These are phyloP conservation scores for Dactylellina leptospora DNA, from an alignment of 2,329 filamentous ascomycete species.

Conservation along the genomic window DNA sequence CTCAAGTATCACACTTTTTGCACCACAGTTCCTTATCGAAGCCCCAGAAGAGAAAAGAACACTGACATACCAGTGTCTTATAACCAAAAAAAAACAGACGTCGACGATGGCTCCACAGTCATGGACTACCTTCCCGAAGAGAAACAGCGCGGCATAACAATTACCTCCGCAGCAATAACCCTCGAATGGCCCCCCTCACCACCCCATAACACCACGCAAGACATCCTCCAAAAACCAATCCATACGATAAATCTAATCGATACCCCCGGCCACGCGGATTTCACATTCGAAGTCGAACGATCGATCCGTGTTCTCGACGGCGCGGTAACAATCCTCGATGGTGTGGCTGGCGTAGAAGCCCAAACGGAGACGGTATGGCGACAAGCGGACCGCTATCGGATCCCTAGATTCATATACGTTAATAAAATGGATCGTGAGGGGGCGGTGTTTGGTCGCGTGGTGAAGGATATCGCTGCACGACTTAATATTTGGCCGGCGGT, in stretches of 20 bases:
- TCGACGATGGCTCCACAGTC: slow-evolving; percentile 94
- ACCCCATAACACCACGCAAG: slow-evolving; percentile 81
- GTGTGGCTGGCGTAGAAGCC: slow-evolving; percentile 83
- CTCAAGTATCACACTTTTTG: slow-evolving; percentile 36
- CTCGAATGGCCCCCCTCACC: slow-evolving; percentile 90
- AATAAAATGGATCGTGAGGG: slow-evolving; percentile 99
- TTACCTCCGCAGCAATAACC: slow-evolving; percentile 96
- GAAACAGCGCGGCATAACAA: slow-evolving; percentile 97
- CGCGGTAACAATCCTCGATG: slow-evolving; percentile 97
- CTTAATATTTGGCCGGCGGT: slow-evolving; percentile 88
- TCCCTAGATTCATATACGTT: slow-evolving; percentile 92
- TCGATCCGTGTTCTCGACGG: slow-evolving; percentile 94
- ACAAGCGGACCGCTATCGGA: slow-evolving; percentile 98
- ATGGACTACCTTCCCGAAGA: slow-evolving; percentile 99
- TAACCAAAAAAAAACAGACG: slow-evolving; percentile 64
- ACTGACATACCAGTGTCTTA: not conserved
- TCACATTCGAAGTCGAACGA: slow-evolving; percentile 97
- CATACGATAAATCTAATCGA: slow-evolving; percentile 99
- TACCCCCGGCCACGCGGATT: slow-evolving; percentile 97
- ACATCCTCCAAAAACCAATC: slow-evolving; percentile 58
- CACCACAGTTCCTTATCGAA: slow-evolving; percentile 1
- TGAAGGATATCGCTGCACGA: slow-evolving; percentile 97
- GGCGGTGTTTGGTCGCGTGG: slow-evolving; percentile 90
- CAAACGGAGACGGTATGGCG: slow-evolving; percentile 99
- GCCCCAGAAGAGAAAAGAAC: not conserved